Evolutionary conservation across 805 yeast species (phyloP).

Genomic region (Priceomyces medius): DNA sequence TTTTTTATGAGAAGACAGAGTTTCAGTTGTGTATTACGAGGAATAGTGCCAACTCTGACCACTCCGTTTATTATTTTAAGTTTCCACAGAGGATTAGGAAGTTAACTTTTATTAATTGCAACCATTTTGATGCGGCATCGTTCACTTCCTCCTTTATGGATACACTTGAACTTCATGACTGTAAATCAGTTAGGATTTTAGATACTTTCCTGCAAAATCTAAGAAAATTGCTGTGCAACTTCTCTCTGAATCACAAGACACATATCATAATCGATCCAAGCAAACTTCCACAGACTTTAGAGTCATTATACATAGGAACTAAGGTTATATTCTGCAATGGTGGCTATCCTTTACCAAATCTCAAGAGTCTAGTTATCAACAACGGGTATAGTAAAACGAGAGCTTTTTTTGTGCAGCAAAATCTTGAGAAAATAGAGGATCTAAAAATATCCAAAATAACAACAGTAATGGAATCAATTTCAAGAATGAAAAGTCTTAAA

Average conservation of each 20-base stretch:
- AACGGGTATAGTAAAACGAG: constrained; percentile 1
- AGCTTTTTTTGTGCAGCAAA: constrained; percentile 1
- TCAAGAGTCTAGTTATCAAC: constrained; percentile 1
- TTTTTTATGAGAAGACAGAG: not conserved
- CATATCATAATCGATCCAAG: constrained; percentile 4
- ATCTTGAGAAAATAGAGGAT: not conserved
- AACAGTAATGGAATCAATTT: not conserved
- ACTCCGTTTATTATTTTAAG: not conserved
- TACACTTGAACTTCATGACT: constrained; percentile 2
- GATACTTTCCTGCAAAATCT: constrained; percentile 1
- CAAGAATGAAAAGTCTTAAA: not conserved
- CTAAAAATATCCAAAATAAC: constrained; percentile 3
- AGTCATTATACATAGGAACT: not conserved
- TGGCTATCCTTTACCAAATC: constrained; percentile 5
- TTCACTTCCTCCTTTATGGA: constrained; percentile 1
- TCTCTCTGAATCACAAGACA: not conserved
- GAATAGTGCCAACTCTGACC: not conserved
- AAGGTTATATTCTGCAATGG: not conserved
- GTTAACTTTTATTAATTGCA: not conserved
- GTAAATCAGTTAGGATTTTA: constrained; percentile 1
- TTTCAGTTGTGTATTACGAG: not conserved
- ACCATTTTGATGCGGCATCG: not conserved
- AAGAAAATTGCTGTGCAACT: constrained; percentile 1
- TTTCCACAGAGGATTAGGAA: not conserved
- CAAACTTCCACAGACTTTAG: not conserved